A percentile compares a stretch with the other conserved stretches of the same genome.
phyloP scores from a whole-genome alignment of 2,329 filamentous ascomycete genomes.

The Westerdykella ornata region DNA sequence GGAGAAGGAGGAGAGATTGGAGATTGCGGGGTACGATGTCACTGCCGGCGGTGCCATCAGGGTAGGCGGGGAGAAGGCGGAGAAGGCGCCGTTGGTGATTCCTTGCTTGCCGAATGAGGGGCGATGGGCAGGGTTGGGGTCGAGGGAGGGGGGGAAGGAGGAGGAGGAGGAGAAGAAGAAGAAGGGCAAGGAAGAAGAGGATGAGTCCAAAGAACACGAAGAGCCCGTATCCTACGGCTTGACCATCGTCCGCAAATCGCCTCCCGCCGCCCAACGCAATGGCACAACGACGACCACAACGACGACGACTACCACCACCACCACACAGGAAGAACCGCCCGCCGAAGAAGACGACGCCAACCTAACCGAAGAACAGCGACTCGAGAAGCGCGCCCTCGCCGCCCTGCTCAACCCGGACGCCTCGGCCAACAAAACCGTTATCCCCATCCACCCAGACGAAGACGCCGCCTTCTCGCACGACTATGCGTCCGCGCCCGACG shows the following conservation, averaged over 20 bases:
- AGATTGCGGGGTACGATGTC: constrained; percentile 52
- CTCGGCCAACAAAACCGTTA: constrained; percentile 32
- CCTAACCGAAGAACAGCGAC: constrained; percentile 26
- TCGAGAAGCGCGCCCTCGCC: constrained; percentile 51
- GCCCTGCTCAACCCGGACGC: constrained; percentile 39
- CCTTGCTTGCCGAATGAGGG: constrained; percentile 53
- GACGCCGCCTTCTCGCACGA: constrained; percentile 67
- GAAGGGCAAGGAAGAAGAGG: background rate
- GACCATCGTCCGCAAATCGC: background rate
- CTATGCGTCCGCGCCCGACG: constrained; percentile 64
- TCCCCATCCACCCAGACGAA: constrained; percentile 39
- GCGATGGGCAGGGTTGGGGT: constrained; percentile 51
- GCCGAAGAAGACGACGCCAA: constrained; percentile 20
- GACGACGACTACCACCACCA: background rate
- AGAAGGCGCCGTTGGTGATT: constrained; percentile 51
- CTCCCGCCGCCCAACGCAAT: too few relatives aligned
- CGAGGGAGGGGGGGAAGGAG: constrained; percentile 34
- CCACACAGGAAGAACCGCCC: constrained; percentile 1
- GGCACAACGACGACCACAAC: background rate
- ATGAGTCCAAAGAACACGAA: background rate
- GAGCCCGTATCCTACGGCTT: background rate
- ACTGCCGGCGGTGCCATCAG: constrained; percentile 46
- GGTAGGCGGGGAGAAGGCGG: constrained; percentile 30
- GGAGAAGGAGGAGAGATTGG: constrained; percentile 17
- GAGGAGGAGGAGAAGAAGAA: background rate